phyloP scores from a whole-genome alignment of 805 yeast genomes.

The Yarrowia porcina region DNA sequence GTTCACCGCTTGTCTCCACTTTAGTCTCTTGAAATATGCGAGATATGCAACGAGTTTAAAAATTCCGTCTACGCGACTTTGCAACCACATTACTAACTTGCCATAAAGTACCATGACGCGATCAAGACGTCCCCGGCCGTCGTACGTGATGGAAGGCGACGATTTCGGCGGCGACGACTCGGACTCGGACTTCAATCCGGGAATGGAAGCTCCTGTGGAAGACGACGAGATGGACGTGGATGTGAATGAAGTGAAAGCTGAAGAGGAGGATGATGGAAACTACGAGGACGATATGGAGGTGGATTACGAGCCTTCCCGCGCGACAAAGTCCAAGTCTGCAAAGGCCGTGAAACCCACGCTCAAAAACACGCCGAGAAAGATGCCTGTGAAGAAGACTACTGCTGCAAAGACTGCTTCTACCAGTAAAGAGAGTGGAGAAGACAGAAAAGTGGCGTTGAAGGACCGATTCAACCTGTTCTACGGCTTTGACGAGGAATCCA shows the following conservation, averaged over 20 bases:
- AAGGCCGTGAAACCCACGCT: background rate
- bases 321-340: no score
- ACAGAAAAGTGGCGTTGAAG: slow-evolving; percentile 34
- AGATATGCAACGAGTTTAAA: slow-evolving; percentile 3
- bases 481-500: slow-evolving; percentile 49
- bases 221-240: slow-evolving; percentile 17
- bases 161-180: slow-evolving; percentile 9
- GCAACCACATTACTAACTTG: no score
- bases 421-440: background rate
- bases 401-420: background rate
- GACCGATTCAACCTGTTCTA: slow-evolving; percentile 46
- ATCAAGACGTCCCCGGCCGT: slow-evolving; percentile 4
- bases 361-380: slow-evolving; percentile 9
- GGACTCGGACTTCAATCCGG: slow-evolving; percentile 22
- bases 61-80: no score
- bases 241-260: slow-evolving; percentile 22
- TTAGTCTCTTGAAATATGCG: background rate
- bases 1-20: no score
- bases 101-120: slow-evolving; percentile 22
- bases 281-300: slow-evolving; percentile 17
- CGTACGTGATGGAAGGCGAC: slow-evolving; percentile 19
- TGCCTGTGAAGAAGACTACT: background rate
- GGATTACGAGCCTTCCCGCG: background rate
- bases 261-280: slow-evolving; percentile 4
- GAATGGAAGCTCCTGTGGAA: background rate